Evolutionary conservation across 2,329 filamentous ascomycete genomes (phyloP).

Genomic region (Apiospora kogelbergensis): DNA sequence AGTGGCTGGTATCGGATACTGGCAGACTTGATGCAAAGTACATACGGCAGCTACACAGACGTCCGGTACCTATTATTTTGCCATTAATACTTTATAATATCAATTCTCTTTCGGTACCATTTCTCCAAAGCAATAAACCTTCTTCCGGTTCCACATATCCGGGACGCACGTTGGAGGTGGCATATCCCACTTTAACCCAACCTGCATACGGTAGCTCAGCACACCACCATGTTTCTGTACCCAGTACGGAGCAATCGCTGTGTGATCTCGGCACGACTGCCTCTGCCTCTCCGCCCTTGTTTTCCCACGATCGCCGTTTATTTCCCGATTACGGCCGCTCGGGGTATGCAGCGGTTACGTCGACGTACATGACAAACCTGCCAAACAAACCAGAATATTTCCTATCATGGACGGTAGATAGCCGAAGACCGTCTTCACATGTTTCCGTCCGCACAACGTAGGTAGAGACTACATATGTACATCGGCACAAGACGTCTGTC

Average conservation of each 20-base stretch:
- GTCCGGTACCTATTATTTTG: no score
- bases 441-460: neutral
- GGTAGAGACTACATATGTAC: no score
- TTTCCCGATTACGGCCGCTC: conserved; percentile 4
- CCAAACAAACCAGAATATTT: neutral
- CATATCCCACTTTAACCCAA: neutral
- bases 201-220: neutral
- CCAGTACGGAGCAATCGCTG: neutral
- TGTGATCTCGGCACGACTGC: neutral
- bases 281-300: neutral
- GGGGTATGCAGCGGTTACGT: neutral
- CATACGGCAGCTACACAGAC: no score
- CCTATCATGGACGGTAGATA: neutral
- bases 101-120: no score
- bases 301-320: neutral
- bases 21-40: no score
- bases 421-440: neutral
- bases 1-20: no score
- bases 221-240: neutral
- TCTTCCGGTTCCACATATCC: neutral
- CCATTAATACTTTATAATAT: no score
- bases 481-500: neutral
- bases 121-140: neutral
- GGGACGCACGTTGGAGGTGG: neutral
- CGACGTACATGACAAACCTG: neutral